Conservation (phyloP, 2,329 filamentous ascomycete species). For the Albifimbria verrucaria region DNA sequence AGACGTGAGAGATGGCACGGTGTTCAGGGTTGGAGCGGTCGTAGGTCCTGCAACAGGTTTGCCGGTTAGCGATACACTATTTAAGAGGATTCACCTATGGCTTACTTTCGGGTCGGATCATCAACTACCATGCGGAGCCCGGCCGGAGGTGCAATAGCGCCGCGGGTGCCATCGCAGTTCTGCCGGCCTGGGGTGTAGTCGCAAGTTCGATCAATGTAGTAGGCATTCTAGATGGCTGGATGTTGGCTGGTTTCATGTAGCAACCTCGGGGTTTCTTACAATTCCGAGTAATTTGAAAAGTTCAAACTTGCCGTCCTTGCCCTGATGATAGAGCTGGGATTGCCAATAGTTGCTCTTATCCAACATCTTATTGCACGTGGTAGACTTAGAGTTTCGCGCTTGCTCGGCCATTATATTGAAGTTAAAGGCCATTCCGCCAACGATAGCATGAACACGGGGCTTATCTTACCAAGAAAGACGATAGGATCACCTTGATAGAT, state of each 20-base stretch:
- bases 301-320: slow-evolving; percentile 53
- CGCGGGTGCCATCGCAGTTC: slow-evolving; percentile 14
- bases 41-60: slow-evolving; percentile 36
- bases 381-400: slow-evolving; percentile 53
- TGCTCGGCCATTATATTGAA: slow-evolving; percentile 50
- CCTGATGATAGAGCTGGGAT: slow-evolving; percentile 50
- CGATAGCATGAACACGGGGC: slow-evolving; percentile 57
- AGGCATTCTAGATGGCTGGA: slow-evolving; percentile 22
- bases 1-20: slow-evolving; percentile 53
- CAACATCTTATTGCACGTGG: slow-evolving; percentile 59
- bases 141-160: not conserved
- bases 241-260: too few species aligned
- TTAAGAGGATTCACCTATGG: too few species aligned
- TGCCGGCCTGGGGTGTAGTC: slow-evolving; percentile 19
- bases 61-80: too few species aligned
- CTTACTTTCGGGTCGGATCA: too few species aligned
- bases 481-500: slow-evolving; percentile 57
- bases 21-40: slow-evolving; percentile 41
- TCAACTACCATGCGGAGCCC: not conserved
- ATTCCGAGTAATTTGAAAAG: slow-evolving; percentile 28
- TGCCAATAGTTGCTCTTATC: slow-evolving; percentile 70
- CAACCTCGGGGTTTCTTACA: too few species aligned
- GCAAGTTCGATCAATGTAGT: slow-evolving; percentile 23
- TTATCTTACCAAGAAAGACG: slow-evolving; percentile 50
- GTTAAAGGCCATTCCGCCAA: slow-evolving; percentile 60